A percentile compares a stretch with the other conserved stretches of the same genome.
Conservation (phyloP, 2,329 filamentous ascomycete genomes). For the Aspergillus cejpii region DNA sequence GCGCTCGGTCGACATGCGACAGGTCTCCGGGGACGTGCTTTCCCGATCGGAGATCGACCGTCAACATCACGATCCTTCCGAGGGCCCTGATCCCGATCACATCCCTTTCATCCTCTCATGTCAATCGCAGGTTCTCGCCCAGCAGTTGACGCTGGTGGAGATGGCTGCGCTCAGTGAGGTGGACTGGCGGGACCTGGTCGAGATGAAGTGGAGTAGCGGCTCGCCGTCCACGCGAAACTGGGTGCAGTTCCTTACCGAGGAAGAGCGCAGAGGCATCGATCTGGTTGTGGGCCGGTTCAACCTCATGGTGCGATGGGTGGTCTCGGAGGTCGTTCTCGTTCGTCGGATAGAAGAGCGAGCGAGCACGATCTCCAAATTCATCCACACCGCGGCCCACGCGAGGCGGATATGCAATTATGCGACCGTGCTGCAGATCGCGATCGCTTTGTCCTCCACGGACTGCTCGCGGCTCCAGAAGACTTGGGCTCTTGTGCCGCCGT, state of each 20-base stretch:
- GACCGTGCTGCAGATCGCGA: conserved; percentile 59
- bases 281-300: conserved; percentile 62
- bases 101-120: conserved; percentile 59
- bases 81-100: conserved; percentile 37
- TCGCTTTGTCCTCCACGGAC: conserved; percentile 56
- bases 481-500: conserved; percentile 51
- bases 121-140: conserved; percentile 54
- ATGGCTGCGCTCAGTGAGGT: conserved; percentile 60
- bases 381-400: conserved; percentile 56
- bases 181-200: conserved; percentile 60
- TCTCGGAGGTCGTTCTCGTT: conserved; percentile 58
- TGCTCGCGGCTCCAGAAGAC: conserved; percentile 52
- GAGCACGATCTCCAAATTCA: conserved; percentile 56
- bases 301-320: conserved; percentile 59
- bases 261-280: conserved; percentile 54
- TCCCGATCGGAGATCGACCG: conserved; percentile 28
- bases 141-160: conserved; percentile 60
- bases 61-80: conserved; percentile 9
- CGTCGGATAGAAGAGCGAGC: conserved; percentile 52
- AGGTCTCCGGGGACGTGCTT: conserved; percentile 30
- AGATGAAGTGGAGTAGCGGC: conserved; percentile 56
- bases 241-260: conserved; percentile 54
- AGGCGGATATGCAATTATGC: conserved; percentile 57
- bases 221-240: conserved; percentile 50
- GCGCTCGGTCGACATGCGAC: conserved; percentile 22